These are phyloP conservation scores for Luffa aegyptiaca DNA, from an alignment of 306 rosid species.

Conservation along the genomic window DNA sequence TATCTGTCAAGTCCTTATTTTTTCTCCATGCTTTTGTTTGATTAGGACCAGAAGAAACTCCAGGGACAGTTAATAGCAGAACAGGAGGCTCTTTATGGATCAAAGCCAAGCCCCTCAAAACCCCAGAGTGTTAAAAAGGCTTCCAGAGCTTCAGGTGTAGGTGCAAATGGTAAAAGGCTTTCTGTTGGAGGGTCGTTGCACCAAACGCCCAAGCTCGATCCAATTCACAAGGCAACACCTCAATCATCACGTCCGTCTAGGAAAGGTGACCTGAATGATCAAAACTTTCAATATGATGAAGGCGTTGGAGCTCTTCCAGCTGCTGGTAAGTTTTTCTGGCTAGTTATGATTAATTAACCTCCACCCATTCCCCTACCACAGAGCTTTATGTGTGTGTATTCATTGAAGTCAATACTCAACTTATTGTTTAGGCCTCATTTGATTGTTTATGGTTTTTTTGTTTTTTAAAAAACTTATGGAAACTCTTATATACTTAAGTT, in stretches of 20 bases:
- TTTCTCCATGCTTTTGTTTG: not conserved
- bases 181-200: constrained; percentile 45
- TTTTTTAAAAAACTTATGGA: no score
- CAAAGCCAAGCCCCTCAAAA: constrained; percentile 30
- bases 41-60: constrained; percentile 33
- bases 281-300: constrained; percentile 23
- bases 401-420: not conserved
- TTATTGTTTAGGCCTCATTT: not conserved
- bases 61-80: constrained; percentile 39
- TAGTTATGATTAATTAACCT: not conserved
- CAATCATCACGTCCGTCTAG: constrained; percentile 26
- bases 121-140: constrained; percentile 25
- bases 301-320: constrained; percentile 24
- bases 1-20: not conserved
- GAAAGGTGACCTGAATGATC: constrained; percentile 29
- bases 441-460: not conserved
- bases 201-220: constrained; percentile 34
- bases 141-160: constrained; percentile 26
- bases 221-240: constrained; percentile 17
- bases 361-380: not conserved
- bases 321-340: constrained; percentile 18
- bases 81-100: constrained; percentile 48
- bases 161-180: constrained; percentile 29
- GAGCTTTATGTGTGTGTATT: not conserved
- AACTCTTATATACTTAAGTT: no score